phyloP scores from a whole-genome alignment of 2,329 filamentous ascomycete species.

The Pseudovirgaria hyperparasitica region DNA sequence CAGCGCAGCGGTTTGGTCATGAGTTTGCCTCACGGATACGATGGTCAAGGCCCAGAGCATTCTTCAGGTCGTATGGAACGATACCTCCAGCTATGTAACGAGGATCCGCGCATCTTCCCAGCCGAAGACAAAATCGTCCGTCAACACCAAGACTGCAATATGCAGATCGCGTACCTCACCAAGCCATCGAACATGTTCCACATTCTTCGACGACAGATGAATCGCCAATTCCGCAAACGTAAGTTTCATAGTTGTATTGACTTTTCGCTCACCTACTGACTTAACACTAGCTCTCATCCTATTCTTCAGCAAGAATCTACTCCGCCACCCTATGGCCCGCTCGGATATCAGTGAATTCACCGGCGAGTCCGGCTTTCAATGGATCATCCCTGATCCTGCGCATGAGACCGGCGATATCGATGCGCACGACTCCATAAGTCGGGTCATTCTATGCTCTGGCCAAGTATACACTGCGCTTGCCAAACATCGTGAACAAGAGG shows the following conservation, averaged over 20 bases:
- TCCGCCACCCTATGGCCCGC: slow-evolving; percentile 85
- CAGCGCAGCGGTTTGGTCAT: slow-evolving; percentile 94
- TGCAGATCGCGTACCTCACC: slow-evolving; percentile 98
- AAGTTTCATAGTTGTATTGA: slow-evolving; percentile 30
- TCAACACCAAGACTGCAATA: slow-evolving; percentile 99
- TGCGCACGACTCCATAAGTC: slow-evolving; percentile 74
- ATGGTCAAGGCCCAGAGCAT: slow-evolving; percentile 96
- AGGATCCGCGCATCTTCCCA: slow-evolving; percentile 91
- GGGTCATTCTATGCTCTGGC: slow-evolving; percentile 86
- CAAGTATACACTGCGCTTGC: slow-evolving; percentile 85
- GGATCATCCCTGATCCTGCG: slow-evolving; percentile 86
- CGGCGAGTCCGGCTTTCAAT: slow-evolving; percentile 84
- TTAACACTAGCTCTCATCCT: slow-evolving; percentile 63
- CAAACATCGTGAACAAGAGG: slow-evolving; percentile 81
- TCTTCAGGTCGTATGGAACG: slow-evolving; percentile 95
- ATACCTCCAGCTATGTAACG: slow-evolving; percentile 93
- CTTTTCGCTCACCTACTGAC: slow-evolving; percentile 14
- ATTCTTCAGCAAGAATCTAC: slow-evolving; percentile 96
- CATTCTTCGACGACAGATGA: slow-evolving; percentile 90
- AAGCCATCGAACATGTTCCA: slow-evolving; percentile 94
- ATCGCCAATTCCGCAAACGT: slow-evolving; percentile 99
- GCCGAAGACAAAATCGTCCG: slow-evolving; percentile 78
- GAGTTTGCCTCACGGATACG: slow-evolving; percentile 93
- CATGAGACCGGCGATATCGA: slow-evolving; percentile 67
- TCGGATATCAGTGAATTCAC: slow-evolving; percentile 85